A percentile compares a stretch with the other conserved stretches of the same genome.
Conservation (phyloP, 1,284 basidiomycete species). For the Tilletiopsis washingtonensis region DNA sequence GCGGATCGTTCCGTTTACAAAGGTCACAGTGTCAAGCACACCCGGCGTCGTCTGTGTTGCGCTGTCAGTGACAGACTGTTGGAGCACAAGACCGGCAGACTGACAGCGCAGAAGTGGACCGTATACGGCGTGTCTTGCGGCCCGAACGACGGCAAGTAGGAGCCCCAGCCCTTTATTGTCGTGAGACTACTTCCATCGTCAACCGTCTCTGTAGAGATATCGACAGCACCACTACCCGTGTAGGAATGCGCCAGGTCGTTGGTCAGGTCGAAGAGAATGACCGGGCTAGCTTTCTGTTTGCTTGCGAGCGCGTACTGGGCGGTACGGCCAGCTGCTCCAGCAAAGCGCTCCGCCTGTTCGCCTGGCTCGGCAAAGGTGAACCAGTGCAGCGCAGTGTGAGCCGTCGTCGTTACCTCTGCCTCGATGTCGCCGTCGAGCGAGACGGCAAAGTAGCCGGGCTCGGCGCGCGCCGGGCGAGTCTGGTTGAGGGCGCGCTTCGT, state of each 20-base stretch:
- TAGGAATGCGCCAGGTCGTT: slow-evolving; percentile 10
- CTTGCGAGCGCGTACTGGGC: not conserved
- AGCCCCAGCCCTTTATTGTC: not conserved
- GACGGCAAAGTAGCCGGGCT: slow-evolving; percentile 2
- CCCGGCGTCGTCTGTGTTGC: slow-evolving; percentile 7
- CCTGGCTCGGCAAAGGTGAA: slow-evolving; percentile 13
- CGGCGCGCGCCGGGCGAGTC: too few relatives aligned
- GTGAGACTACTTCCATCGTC: slow-evolving; percentile 1
- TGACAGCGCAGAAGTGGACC: slow-evolving; percentile 2
- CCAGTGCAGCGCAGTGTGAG: slow-evolving; percentile 15
- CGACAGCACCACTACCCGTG: slow-evolving; percentile 3
- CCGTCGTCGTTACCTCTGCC: slow-evolving; percentile 6
- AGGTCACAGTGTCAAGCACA: not conserved
- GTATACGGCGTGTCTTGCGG: not conserved
- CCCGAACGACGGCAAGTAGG: not conserved
- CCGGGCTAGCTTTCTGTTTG: slow-evolving; percentile 10
- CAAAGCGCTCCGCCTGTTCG: too few relatives aligned
- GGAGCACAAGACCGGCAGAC: not conserved
- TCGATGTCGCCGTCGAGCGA: slow-evolving; percentile 6
- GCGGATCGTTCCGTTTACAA: slow-evolving; percentile 7
- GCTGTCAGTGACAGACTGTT: slow-evolving; percentile 9
- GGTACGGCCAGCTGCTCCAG: slow-evolving; percentile 2
- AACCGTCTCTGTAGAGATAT: slow-evolving; percentile 9
- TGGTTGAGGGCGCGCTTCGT: too few relatives aligned
- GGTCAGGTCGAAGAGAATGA: slow-evolving; percentile 16